Percentiles rank a stretch among this genome's conserved stretches.
Evolutionary conservation across 2,329 filamentous ascomycete genomes (phyloP).

Genomic region (Fusarium pilosicola): DNA sequence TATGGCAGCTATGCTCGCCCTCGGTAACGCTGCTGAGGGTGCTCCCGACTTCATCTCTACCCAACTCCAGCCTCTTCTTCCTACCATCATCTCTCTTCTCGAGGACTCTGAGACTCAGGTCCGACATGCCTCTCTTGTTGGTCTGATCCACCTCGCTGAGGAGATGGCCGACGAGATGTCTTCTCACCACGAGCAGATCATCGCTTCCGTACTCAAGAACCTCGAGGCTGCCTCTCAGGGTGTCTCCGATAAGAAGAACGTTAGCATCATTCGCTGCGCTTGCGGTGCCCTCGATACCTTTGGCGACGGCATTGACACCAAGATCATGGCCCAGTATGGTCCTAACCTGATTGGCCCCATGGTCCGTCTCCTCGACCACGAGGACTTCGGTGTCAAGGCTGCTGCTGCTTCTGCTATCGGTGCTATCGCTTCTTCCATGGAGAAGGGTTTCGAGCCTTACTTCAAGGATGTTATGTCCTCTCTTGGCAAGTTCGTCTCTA

Average conservation of each 20-base stretch:
- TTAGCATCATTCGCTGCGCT: conserved; percentile 87
- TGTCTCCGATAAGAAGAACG: conserved; percentile 76
- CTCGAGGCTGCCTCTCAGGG: conserved; percentile 81
- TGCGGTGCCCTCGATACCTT: conserved; percentile 92
- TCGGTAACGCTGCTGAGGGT: conserved; percentile 95
- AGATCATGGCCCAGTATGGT: conserved; percentile 83
- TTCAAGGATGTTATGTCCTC: conserved; percentile 90
- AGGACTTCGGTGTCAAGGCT: conserved; percentile 89
- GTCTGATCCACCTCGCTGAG: conserved; percentile 89
- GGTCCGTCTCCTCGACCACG: conserved; percentile 82
- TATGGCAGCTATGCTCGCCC: conserved; percentile 88
- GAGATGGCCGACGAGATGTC: conserved; percentile 92
- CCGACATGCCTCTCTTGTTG: conserved; percentile 85
- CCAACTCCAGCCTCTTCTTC: conserved; percentile 87
- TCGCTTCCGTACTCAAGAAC: conserved; percentile 88
- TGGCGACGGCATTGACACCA: conserved; percentile 83
- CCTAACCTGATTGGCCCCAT: conserved; percentile 85
- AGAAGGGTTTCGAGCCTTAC: conserved; percentile 87
- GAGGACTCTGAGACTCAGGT: conserved; percentile 86
- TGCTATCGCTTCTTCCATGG: conserved; percentile 87
- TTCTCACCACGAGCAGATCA: conserved; percentile 84
- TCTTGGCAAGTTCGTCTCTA: conserved; percentile 83
- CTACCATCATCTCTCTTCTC: conserved; percentile 83
- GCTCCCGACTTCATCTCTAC: conserved; percentile 97
- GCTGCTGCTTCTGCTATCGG: conserved; percentile 89